Conservation (phyloP, 1,139 yeast genomes). For the Keqinozyma sinolaborantium region DNA sequence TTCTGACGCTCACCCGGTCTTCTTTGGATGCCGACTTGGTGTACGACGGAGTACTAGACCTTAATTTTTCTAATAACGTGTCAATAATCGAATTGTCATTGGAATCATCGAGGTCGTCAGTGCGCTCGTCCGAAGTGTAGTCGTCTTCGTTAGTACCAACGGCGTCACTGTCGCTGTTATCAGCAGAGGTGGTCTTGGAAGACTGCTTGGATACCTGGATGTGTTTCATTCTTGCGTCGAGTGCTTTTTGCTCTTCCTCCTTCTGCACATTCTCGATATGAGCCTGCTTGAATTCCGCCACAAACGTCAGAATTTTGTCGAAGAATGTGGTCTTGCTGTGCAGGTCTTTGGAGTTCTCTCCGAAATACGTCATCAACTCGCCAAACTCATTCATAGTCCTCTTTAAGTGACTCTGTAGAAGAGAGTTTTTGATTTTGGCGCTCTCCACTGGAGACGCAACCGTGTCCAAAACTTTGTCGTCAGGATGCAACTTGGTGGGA, state of each 20-base stretch:
- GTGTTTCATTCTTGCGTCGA: constrained; percentile 34
- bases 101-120: constrained; percentile 10
- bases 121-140: constrained; percentile 4
- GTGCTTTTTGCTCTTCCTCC: constrained; percentile 43
- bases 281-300: constrained; percentile 40
- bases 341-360: constrained; percentile 69
- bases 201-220: constrained; percentile 23
- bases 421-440: constrained; percentile 60
- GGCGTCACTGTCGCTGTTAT: constrained; percentile 6
- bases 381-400: constrained; percentile 53
- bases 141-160: constrained; percentile 10
- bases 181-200: constrained; percentile 6
- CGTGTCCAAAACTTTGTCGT: constrained; percentile 57
- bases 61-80: constrained; percentile 33
- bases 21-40: constrained; percentile 17
- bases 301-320: constrained; percentile 34
- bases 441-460: constrained; percentile 49
- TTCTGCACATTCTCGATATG: constrained; percentile 46
- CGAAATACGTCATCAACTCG: constrained; percentile 72
- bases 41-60: constrained; percentile 25
- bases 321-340: constrained; percentile 38
- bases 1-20: constrained; percentile 18
- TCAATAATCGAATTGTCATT: constrained; percentile 30
- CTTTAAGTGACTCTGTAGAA: constrained; percentile 54
- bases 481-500: constrained; percentile 65